A percentile compares a stretch with the other conserved stretches of the same genome.
phyloP scores from a whole-genome alignment of 2,329 filamentous ascomycete genomes.

The Talaromyces atroroseus region DNA sequence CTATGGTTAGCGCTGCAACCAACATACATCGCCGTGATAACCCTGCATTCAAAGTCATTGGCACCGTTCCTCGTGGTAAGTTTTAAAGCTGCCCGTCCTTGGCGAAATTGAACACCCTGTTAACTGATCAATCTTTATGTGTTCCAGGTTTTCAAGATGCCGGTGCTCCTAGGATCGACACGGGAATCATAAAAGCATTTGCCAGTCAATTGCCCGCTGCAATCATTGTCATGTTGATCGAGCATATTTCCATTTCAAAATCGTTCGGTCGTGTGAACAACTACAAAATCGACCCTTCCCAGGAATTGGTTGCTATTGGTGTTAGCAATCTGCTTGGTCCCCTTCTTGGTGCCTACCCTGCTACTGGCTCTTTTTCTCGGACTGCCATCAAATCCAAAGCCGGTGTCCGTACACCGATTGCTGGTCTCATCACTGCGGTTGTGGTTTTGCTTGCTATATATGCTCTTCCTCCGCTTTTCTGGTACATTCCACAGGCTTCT shows the following conservation, averaged over 20 bases:
- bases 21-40: constrained; percentile 63
- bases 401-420: constrained; percentile 84
- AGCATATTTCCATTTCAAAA: constrained; percentile 95
- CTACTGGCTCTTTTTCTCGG: constrained; percentile 91
- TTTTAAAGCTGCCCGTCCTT: background rate
- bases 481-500: constrained; percentile 78
- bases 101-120: background rate
- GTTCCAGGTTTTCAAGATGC: constrained; percentile 71
- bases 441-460: constrained; percentile 89
- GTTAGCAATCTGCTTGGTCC: constrained; percentile 84
- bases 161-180: constrained; percentile 63
- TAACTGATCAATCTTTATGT: background rate
- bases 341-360: constrained; percentile 86
- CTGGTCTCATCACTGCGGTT: constrained; percentile 78
- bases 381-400: constrained; percentile 98
- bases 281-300: constrained; percentile 90
- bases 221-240: constrained; percentile 90
- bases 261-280: constrained; percentile 95
- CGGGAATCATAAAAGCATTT: constrained; percentile 62
- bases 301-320: constrained; percentile 92
- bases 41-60: constrained; percentile 69
- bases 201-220: constrained; percentile 70
- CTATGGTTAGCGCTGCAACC: constrained; percentile 78
- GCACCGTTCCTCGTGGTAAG: constrained; percentile 68
- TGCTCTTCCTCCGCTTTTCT: constrained; percentile 81